A percentile compares a stretch with the other conserved stretches of the same genome.
phyloP scores from a whole-genome alignment of 805 yeast genomes.

The Yueomyces sp. region DNA sequence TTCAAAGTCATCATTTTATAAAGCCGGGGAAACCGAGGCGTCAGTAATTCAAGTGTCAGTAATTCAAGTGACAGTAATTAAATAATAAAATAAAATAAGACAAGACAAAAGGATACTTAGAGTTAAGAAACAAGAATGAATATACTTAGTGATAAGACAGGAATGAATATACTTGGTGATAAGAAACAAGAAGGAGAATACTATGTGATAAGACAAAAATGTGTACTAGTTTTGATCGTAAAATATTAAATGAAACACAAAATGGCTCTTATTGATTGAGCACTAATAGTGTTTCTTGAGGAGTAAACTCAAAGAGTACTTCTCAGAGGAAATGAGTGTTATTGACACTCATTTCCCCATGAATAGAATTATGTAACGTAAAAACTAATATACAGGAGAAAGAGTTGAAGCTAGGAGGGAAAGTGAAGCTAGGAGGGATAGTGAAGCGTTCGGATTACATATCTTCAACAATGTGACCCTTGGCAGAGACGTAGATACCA shows the following conservation, averaged over 20 bases:
- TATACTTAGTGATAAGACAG: no score
- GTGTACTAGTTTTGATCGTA: not conserved
- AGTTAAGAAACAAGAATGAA: no score
- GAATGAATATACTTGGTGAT: no score
- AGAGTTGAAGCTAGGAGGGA: not conserved
- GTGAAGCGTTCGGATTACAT: conserved; percentile 12
- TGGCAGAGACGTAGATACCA: conserved; percentile 98
- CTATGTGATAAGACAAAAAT: no score
- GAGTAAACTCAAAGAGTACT: not conserved
- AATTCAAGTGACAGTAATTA: no score
- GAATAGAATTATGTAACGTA: conserved; percentile 26
- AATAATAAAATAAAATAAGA: no score
- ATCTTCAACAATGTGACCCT: conserved; percentile 75
- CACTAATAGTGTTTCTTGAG: conserved; percentile 8
- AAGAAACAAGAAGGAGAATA: no score
- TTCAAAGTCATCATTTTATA: no score
- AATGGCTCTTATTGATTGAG: conserved; percentile 10
- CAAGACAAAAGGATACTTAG: no score
- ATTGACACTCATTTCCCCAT: not conserved
- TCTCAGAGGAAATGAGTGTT: not conserved
- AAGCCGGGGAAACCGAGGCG: no score
- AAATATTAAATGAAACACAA: not conserved
- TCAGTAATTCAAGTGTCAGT: no score
- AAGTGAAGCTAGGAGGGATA: not conserved
- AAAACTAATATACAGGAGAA: not conserved